A percentile compares a stretch with the other conserved stretches of the same genome.
phyloP scores from a whole-genome alignment of 2,329 filamentous ascomycete genomes.

The Moelleriella libera region DNA sequence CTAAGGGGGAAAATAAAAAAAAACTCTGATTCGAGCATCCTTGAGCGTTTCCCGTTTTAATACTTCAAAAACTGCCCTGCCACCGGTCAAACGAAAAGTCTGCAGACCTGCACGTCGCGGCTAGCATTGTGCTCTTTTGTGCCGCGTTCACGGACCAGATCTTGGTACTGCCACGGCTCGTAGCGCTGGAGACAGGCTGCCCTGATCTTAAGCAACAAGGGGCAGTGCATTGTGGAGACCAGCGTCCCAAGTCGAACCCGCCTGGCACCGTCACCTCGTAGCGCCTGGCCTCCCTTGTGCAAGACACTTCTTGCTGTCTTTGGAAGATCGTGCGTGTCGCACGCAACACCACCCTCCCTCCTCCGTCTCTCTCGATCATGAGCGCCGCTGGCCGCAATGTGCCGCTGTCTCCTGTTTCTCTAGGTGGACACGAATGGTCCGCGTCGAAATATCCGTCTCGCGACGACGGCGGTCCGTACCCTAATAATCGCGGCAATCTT shows the following conservation, averaged over 20 bases:
- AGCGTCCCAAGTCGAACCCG: background rate
- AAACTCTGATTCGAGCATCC: no score
- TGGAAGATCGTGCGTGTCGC: slow-evolving; percentile 6
- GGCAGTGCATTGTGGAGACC: background rate
- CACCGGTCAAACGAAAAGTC: no score
- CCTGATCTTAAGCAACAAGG: background rate
- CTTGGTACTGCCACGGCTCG: no score
- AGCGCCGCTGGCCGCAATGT: slow-evolving; percentile 51
- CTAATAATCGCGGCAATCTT: slow-evolving; percentile 42
- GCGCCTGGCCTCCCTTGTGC: slow-evolving; percentile 5
- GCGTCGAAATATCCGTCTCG: slow-evolving; percentile 50
- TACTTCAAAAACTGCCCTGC: no score
- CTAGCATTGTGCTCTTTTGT: background rate
- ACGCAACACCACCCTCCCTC: slow-evolving; percentile 6
- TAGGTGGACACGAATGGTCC: slow-evolving; percentile 75
- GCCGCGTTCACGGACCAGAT: background rate
- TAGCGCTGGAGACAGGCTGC: no score
- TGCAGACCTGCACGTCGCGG: no score
- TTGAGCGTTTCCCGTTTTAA: no score
- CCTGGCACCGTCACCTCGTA: background rate
- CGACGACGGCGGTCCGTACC: slow-evolving; percentile 35
- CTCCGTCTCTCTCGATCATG: slow-evolving; percentile 34
- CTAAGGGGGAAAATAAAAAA: no score
- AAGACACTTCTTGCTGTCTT: slow-evolving; percentile 7
- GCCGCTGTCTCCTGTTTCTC: slow-evolving; percentile 68